phyloP scores from a whole-genome alignment of 116 monocot species.

The Cymodocea nodosa region DNA sequence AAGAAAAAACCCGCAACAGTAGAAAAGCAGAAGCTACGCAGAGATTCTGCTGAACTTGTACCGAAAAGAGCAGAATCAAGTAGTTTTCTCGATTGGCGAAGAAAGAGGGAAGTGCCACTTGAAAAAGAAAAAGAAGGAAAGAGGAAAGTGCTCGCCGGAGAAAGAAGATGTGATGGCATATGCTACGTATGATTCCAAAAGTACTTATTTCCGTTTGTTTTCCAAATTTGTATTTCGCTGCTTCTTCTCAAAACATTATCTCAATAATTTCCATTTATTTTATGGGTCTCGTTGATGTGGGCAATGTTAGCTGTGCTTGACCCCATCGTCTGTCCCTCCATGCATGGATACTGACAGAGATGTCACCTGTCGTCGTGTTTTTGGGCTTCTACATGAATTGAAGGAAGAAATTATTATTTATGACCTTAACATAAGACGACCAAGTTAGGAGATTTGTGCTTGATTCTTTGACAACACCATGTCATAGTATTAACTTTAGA shows the following conservation, averaged over 20 bases:
- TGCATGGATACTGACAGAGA: background rate
- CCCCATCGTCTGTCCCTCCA: background rate
- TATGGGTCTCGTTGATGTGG: background rate
- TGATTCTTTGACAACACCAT: no score
- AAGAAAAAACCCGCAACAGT: no score
- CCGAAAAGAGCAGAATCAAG: background rate
- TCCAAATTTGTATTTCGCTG: no score
- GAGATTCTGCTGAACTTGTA: background rate
- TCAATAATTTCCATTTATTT: background rate
- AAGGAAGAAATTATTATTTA: background rate
- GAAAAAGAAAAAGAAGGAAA: no score
- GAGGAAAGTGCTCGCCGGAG: background rate
- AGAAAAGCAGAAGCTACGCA: background rate
- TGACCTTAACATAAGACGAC: no score
- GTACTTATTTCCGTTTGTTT: no score
- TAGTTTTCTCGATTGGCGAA: conserved; percentile 1
- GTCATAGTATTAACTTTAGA: no score
- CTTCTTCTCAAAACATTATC: background rate
- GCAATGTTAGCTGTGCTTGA: background rate
- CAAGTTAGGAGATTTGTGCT: no score
- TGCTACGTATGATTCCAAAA: background rate
- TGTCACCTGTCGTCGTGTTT: background rate
- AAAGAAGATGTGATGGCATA: conserved; percentile 11
- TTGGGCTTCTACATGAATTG: background rate
- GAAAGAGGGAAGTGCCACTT: no score